These are phyloP conservation scores for Plectranthus barbatus DNA, from an alignment of 257 asterid species.

Conservation along the genomic window DNA sequence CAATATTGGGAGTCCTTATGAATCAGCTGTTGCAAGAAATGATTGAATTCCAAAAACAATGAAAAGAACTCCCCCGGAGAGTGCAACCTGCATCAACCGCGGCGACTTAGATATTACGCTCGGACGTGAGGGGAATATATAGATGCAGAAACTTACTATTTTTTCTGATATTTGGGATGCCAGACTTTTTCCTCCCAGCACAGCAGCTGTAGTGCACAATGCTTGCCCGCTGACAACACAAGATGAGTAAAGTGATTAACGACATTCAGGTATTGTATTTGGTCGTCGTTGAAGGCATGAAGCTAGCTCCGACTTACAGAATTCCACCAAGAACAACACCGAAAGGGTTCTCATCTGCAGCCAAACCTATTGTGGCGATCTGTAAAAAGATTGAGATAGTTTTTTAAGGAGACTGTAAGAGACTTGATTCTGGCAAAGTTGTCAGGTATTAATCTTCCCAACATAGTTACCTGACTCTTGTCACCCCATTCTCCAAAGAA, in stretches of 20 bases:
- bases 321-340: constrained; percentile 99
- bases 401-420: constrained; percentile 10
- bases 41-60: constrained; percentile 92
- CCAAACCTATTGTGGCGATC: constrained; percentile 99
- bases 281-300: background rate
- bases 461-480: constrained; percentile 73
- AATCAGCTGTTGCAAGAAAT: constrained; percentile 60
- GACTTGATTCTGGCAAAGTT: background rate
- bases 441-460: background rate
- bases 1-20: constrained; percentile 22
- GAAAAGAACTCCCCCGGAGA: constrained; percentile 86
- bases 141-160: constrained; percentile 42
- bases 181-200: constrained; percentile 86
- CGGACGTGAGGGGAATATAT: background rate
- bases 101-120: constrained; percentile 6
- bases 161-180: constrained; percentile 88
- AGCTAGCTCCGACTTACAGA: constrained; percentile 45
- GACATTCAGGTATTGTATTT: background rate
- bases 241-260: background rate
- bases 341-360: constrained; percentile 98
- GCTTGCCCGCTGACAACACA: constrained; percentile 76
- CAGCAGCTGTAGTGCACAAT: constrained; percentile 93
- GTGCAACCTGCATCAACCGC: constrained; percentile 50
- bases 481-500: constrained; percentile 99
- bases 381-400: constrained; percentile 18